These are phyloP conservation scores for Hypoxylon sp. DNA, from an alignment of 2,329 filamentous ascomycete species.

Conservation along the genomic window DNA sequence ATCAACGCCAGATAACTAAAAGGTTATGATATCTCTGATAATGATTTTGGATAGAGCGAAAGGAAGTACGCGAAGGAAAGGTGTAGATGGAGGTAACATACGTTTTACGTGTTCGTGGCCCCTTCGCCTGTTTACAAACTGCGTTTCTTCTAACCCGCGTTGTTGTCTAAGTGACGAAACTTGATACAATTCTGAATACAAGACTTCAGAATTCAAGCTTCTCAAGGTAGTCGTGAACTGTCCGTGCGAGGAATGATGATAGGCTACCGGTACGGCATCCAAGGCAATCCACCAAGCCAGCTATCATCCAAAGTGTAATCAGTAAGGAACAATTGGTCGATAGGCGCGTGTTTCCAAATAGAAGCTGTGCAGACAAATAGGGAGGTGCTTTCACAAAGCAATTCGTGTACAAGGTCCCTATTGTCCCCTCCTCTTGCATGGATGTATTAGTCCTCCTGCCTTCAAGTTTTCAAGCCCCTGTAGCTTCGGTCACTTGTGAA, in stretches of 20 bases:
- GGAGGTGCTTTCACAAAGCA: slow-evolving; percentile 12
- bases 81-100: slow-evolving; percentile 20
- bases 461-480: slow-evolving; percentile 7
- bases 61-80: slow-evolving; percentile 3
- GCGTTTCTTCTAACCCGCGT: slow-evolving; percentile 4
- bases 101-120: slow-evolving; percentile 20
- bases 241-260: slow-evolving; percentile 6
- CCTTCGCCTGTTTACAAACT: slow-evolving; percentile 9
- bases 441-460: slow-evolving; percentile 9
- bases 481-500: slow-evolving; percentile 13
- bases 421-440: slow-evolving; percentile 33
- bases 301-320: slow-evolving; percentile 21
- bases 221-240: slow-evolving; percentile 1
- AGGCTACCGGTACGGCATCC: slow-evolving; percentile 9
- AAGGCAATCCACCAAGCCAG: slow-evolving; percentile 17
- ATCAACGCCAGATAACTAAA: background rate
- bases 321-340: slow-evolving; percentile 8
- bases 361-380: slow-evolving; percentile 2
- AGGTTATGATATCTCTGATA: background rate
- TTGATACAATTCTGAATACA: background rate
- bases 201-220: background rate
- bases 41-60: background rate
- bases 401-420: slow-evolving; percentile 10
- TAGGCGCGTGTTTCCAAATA: slow-evolving; percentile 9
- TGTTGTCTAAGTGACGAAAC: background rate